Evolutionary conservation across 768 basidiomycete genomes (phyloP), one percentile per base, ranked within the genome.

Genomic region (Dioszegia hungarica): DNA sequence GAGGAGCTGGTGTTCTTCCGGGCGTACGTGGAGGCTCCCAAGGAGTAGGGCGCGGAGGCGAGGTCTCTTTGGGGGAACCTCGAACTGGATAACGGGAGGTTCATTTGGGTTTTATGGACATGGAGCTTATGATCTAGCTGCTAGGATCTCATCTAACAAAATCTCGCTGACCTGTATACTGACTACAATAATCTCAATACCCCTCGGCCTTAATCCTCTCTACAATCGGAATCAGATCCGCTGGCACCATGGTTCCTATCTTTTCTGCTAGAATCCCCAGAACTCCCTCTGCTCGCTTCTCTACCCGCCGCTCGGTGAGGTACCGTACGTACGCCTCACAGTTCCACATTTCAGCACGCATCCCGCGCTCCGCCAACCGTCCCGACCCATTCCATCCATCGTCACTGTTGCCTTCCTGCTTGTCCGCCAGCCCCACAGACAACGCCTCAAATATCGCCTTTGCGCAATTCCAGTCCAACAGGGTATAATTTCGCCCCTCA

Each of bases 1-100:
- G 78, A 72, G 1, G 78, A 76, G 3, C 56, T 88, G 19, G 81
- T 82, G 5, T 60, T 86, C 1, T 89, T 86, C 74, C 79, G 89
- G 28, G 89, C 90, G 0, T 89, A 85, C 47, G 79, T 80, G 8
- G 79, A 79, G 66, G 79, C 72, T 9, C 20, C 29, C 31, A 66
- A 60, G 39, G 5, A 52, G 33, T 36, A 50, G 17, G 12, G 11
- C 10, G 10, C 19, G 10, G 6, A 8, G 39, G 39, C 12, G 10
- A 41, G n/a, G n/a, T n/a, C n/a, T n/a, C n/a, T n/a, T n/a, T n/a
- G n/a, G n/a, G n/a, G n/a, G n/a, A n/a, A n/a, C n/a, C n/a, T n/a
- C n/a, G n/a, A n/a, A n/a, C n/a, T n/a, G n/a, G n/a, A n/a, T n/a
- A n/a, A n/a, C n/a, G n/a, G n/a, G n/a, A n/a, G n/a, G n/a, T n/a